Evolutionary conservation across 306 rosid species (phyloP).

Genomic region (Vigna hirtella): DNA sequence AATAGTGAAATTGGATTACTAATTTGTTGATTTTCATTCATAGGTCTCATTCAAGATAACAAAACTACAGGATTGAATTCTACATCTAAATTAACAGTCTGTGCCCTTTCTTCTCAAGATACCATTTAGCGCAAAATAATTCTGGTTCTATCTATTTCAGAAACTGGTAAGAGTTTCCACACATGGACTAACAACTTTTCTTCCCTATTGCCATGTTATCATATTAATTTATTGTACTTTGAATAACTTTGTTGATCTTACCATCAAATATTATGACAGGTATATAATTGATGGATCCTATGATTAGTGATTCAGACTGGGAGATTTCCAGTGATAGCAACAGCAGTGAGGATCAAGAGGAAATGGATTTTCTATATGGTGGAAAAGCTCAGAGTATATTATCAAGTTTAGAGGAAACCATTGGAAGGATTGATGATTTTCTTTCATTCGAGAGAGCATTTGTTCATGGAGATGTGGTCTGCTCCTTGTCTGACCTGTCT

Average conservation of each 20-base stretch:
- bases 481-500: slow-evolving; percentile 66
- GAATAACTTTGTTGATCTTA: slow-evolving; percentile 26
- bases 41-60: neutral
- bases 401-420: slow-evolving; percentile 86
- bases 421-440: slow-evolving; percentile 87
- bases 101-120: slow-evolving; percentile 33
- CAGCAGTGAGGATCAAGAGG: slow-evolving; percentile 85
- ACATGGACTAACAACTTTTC: slow-evolving; percentile 32
- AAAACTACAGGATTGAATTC: neutral
- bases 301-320: slow-evolving; percentile 82
- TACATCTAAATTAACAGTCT: slow-evolving; percentile 16
- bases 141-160: slow-evolving; percentile 44
- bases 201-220: slow-evolving; percentile 9
- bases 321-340: slow-evolving; percentile 83
- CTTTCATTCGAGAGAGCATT: slow-evolving; percentile 89
- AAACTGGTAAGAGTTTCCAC: slow-evolving; percentile 41
- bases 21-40: neutral
- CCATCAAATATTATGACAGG: slow-evolving; percentile 54
- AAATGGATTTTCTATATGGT: slow-evolving; percentile 63
- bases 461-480: slow-evolving; percentile 83
- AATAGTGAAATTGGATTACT: slow-evolving; percentile 19
- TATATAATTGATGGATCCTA: slow-evolving; percentile 64
- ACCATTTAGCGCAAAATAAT: slow-evolving; percentile 31
- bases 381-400: slow-evolving; percentile 88
- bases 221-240: slow-evolving; percentile 8